Evolutionary conservation across 116 monocot species (phyloP).

Genomic region (Papilionanthe hybrid): DNA sequence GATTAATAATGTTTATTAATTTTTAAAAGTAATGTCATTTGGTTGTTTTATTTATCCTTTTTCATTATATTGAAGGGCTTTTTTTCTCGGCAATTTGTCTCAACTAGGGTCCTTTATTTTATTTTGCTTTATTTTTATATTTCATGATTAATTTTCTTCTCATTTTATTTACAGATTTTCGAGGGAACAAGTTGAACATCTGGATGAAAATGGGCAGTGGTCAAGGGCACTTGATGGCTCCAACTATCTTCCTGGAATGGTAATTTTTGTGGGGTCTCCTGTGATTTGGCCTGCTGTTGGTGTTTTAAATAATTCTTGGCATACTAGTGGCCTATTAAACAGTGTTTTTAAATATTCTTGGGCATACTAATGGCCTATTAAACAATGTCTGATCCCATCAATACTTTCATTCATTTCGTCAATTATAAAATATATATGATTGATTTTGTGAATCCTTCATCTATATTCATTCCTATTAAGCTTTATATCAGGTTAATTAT

Average conservation of each 20-base stretch:
- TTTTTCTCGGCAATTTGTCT: not conserved
- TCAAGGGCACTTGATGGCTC: constrained; percentile 99
- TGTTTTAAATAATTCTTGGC: constrained; percentile 1
- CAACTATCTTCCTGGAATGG: constrained; percentile 99
- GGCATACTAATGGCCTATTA: not conserved
- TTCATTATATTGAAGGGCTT: no score
- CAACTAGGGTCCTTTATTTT: not conserved
- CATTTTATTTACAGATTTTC: constrained; percentile 38
- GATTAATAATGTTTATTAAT: no score
- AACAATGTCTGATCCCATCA: not conserved
- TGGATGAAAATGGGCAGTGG: constrained; percentile 95
- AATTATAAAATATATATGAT: not conserved
- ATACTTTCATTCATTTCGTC: not conserved
- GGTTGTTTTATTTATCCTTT: no score
- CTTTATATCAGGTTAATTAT: not conserved
- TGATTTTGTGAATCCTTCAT: not conserved
- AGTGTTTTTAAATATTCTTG: not conserved
- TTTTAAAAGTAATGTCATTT: no score
- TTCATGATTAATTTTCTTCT: not conserved
- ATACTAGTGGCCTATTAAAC: not conserved
- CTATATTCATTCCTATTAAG: not conserved
- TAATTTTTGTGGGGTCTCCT: constrained; percentile 14
- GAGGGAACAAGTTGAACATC: constrained; percentile 67
- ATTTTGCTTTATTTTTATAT: not conserved
- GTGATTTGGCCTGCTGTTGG: not conserved